These are phyloP conservation scores for Lotus japonicus DNA, from an alignment of 306 rosid species.

Conservation along the genomic window DNA sequence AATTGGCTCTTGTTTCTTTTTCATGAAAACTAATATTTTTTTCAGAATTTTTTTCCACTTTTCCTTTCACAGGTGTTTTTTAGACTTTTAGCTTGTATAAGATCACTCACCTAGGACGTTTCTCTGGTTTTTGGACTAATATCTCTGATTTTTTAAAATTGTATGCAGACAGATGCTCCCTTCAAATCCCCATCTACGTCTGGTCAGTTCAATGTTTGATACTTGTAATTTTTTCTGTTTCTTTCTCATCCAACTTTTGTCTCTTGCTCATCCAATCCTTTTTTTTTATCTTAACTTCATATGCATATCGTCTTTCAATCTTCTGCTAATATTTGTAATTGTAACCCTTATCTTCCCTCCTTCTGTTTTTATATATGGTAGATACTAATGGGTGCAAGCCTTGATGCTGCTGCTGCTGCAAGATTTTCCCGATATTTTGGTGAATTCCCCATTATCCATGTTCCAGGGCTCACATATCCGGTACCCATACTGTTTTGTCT, in stretches of 20 bases:
- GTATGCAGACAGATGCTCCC: slow-evolving; percentile 81
- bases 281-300: neutral
- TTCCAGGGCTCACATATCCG: slow-evolving; percentile 85
- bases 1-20: neutral
- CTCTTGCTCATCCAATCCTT: neutral
- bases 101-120: neutral
- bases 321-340: slow-evolving; percentile 13
- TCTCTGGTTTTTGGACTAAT: slow-evolving; percentile 23
- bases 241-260: neutral
- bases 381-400: slow-evolving; percentile 89
- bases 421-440: slow-evolving; percentile 88
- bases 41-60: too few relatives aligned
- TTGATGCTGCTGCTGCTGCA: slow-evolving; percentile 43
- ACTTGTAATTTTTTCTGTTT: slow-evolving; percentile 3
- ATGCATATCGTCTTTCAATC: neutral
- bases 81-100: neutral
- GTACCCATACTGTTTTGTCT: slow-evolving; percentile 36
- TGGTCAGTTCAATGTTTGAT: slow-evolving; percentile 55
- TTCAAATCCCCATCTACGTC: slow-evolving; percentile 50
- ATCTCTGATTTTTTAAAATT: slow-evolving; percentile 10
- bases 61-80: too few relatives aligned
- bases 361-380: slow-evolving; percentile 26
- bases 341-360: neutral
- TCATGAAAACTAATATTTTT: neutral
- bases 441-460: slow-evolving; percentile 66